phyloP scores from a whole-genome alignment of 2,329 filamentous ascomycete species.

The Zasmidium angulare region DNA sequence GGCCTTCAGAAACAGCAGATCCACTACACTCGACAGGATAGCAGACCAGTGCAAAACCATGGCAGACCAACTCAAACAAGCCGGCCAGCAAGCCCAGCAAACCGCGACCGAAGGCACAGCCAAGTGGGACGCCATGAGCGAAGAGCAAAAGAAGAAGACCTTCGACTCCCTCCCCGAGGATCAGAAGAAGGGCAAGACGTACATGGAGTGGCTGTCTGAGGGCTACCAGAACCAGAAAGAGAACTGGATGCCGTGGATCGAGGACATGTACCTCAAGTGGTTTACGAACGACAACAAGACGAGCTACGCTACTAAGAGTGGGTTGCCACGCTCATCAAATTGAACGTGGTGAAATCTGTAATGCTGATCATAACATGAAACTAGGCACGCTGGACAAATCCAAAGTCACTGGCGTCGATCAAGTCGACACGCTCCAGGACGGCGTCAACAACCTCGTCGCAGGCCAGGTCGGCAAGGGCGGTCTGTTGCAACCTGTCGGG shows the following conservation, averaged over 20 bases:
- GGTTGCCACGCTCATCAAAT: slow-evolving; percentile 20
- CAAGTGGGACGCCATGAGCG: slow-evolving; percentile 36
- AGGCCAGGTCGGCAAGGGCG: slow-evolving; percentile 67
- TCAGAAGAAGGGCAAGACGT: slow-evolving; percentile 33
- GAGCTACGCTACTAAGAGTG: slow-evolving; percentile 68
- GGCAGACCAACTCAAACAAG: slow-evolving; percentile 23
- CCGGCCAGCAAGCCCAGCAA: slow-evolving; percentile 17
- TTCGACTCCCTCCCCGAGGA: slow-evolving; percentile 33
- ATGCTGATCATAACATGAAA: slow-evolving; percentile 1
- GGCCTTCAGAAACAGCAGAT: too few relatives aligned
- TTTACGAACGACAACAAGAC: slow-evolving; percentile 78
- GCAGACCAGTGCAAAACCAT: background rate
- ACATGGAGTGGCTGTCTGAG: slow-evolving; percentile 59
- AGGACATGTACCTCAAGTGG: slow-evolving; percentile 70
- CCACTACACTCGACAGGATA: background rate
- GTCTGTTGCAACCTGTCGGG: slow-evolving; percentile 63
- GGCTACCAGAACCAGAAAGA: slow-evolving; percentile 73
- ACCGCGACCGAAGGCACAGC: slow-evolving; percentile 23
- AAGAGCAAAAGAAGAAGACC: slow-evolving; percentile 36
- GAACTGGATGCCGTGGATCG: slow-evolving; percentile 73
- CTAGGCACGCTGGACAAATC: slow-evolving; percentile 67
- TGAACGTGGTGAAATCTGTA: background rate
- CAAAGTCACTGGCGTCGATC: slow-evolving; percentile 66
- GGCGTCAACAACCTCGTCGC: slow-evolving; percentile 62
- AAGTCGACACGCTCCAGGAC: slow-evolving; percentile 69